A percentile compares a stretch with the other conserved stretches of the same genome.
Conservation (phyloP, 352 stramenopile genomes). For the Pythium phragmitis region DNA sequence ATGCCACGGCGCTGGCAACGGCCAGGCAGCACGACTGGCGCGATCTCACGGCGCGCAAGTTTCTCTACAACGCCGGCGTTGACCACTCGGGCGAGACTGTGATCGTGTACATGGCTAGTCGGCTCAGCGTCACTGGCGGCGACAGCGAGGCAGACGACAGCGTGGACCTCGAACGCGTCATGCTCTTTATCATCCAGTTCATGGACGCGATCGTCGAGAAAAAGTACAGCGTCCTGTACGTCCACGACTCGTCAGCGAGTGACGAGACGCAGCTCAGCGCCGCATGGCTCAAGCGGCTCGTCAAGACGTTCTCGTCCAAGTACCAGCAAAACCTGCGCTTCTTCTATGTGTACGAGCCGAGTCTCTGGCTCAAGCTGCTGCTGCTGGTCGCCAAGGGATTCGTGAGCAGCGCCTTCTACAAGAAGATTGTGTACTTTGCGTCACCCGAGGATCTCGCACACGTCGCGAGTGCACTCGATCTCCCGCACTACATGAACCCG, state of each 20-base stretch:
- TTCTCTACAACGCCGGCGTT: conserved; percentile 69
- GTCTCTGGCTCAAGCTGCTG: conserved; percentile 70
- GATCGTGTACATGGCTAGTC: conserved; percentile 65
- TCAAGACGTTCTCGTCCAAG: conserved; percentile 56
- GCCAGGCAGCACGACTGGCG: conserved; percentile 52
- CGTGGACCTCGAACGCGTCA: conserved; percentile 64
- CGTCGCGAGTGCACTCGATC: conserved; percentile 44
- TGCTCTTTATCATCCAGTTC: conserved; percentile 69
- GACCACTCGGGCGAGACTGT: conserved; percentile 69
- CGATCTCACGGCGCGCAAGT: conserved; percentile 49
- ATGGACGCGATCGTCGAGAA: conserved; percentile 62
- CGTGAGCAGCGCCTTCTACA: conserved; percentile 60
- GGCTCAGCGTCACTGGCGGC: conserved; percentile 30
- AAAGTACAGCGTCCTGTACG: conserved; percentile 68
- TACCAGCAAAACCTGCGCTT: conserved; percentile 62
- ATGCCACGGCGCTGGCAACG: conserved; percentile 43
- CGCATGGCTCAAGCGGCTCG: conserved; percentile 70
- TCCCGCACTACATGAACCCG: conserved; percentile 50
- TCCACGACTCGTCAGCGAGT: conserved; percentile 47
- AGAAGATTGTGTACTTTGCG: conserved; percentile 75
- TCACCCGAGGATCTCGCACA: conserved; percentile 46
- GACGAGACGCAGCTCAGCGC: conserved; percentile 54
- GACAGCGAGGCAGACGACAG: conserved; percentile 47
- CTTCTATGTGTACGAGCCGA: conserved; percentile 80
- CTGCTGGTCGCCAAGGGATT: conserved; percentile 71